These are phyloP conservation scores for Craspedostauros australis DNA, from an alignment of 108 stramenopile genomes.

Conservation along the genomic window DNA sequence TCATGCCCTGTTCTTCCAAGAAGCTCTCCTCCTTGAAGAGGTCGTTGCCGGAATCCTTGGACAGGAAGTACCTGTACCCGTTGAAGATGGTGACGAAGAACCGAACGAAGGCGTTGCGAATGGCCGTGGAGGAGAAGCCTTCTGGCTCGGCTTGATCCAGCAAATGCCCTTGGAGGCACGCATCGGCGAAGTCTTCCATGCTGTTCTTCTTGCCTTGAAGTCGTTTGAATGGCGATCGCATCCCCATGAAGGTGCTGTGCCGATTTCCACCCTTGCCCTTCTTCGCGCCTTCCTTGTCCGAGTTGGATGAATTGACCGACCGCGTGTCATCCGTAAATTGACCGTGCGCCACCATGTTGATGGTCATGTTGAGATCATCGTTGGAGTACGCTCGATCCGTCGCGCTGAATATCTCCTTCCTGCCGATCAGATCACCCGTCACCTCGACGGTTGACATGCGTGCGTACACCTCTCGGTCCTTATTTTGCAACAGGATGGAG, in stretches of 20 bases:
- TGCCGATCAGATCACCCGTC: constrained; percentile 1
- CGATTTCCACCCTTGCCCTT: no score
- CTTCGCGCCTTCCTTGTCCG: no score
- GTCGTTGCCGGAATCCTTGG: background rate
- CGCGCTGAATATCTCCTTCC: constrained; percentile 8
- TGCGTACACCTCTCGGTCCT: constrained; percentile 33
- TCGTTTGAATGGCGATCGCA: no score
- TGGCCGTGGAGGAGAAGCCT: constrained; percentile 48
- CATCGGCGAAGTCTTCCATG: no score
- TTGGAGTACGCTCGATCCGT: constrained; percentile 19
- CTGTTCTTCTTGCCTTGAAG: no score
- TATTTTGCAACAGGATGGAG: constrained; percentile 17
- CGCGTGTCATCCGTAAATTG: no score
- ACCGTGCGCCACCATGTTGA: no score
- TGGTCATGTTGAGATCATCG: no score
- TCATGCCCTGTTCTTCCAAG: constrained; percentile 31
- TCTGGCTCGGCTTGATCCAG: constrained; percentile 30
- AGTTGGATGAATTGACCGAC: no score
- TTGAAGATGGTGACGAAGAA: constrained; percentile 70
- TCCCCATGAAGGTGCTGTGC: no score
- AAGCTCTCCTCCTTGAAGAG: constrained; percentile 56
- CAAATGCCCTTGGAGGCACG: constrained; percentile 14
- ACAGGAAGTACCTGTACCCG: constrained; percentile 40
- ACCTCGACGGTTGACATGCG: constrained; percentile 27
- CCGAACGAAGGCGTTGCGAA: constrained; percentile 70